phyloP scores from a whole-genome alignment of 306 rosid genomes.

The Inga laurina region DNA sequence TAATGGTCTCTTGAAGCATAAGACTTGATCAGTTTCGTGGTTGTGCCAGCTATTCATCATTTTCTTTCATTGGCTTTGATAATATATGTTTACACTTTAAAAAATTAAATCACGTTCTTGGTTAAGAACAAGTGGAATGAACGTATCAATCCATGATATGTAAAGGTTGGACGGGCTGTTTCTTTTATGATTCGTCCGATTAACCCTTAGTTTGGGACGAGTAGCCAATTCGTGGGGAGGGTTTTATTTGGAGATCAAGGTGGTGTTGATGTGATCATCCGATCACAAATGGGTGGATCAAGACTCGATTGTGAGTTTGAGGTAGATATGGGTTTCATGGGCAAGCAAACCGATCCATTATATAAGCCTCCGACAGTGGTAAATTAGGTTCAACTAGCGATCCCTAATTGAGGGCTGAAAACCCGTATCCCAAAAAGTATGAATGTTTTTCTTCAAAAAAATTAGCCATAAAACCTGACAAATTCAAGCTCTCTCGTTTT shows the following conservation, averaged over 20 bases:
- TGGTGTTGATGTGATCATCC: not conserved
- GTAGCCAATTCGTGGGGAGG: not conserved
- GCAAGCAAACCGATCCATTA: not conserved
- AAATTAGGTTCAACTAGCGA: not conserved
- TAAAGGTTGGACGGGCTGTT: not conserved
- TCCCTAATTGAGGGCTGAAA: not conserved
- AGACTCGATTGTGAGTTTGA: not conserved
- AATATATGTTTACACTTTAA: not conserved
- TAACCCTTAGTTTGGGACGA: not conserved
- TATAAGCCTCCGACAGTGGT: not conserved
- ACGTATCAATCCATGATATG: not conserved
- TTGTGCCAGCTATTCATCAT: not conserved
- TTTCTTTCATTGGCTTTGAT: not conserved
- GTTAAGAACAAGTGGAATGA: not conserved
- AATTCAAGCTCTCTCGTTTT: no score
- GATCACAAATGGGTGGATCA: not conserved
- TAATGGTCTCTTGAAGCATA: not conserved
- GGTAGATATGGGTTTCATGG: not conserved
- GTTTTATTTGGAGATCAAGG: not conserved
- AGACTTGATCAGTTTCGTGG: not conserved
- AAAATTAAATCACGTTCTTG: not conserved
- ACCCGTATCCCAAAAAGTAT: not conserved
- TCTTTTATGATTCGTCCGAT: not conserved
- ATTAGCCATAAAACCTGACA: no score
- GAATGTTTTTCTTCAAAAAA: no score